Percentiles rank a stretch among this genome's conserved stretches.
Evolutionary conservation across 2,329 filamentous ascomycete genomes (phyloP).

Genomic region (Remersonia thermophila): DNA sequence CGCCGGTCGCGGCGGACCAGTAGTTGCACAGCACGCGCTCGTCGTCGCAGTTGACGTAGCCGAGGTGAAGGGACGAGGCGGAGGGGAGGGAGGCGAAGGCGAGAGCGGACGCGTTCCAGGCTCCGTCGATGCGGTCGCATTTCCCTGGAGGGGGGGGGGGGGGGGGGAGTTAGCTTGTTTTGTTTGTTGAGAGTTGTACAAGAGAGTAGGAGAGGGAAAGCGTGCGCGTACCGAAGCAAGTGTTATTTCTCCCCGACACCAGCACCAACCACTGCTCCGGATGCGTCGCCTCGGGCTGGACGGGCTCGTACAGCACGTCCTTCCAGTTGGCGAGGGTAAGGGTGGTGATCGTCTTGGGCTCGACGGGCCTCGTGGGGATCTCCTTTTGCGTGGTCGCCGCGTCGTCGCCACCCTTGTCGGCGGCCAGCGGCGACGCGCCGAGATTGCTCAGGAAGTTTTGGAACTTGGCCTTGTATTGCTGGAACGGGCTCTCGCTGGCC

Average conservation of each 20-base stretch:
- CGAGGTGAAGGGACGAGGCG: slow-evolving; percentile 50
- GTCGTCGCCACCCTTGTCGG: slow-evolving; percentile 23
- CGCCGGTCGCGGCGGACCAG: slow-evolving; percentile 54
- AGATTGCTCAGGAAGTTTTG: slow-evolving; percentile 52
- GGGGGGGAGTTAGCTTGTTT: no score
- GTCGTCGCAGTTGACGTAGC: slow-evolving; percentile 59
- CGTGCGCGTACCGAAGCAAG: slow-evolving; percentile 48
- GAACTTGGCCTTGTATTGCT: slow-evolving; percentile 51
- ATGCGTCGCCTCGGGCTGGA: slow-evolving; percentile 43
- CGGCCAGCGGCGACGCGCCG: slow-evolving; percentile 38
- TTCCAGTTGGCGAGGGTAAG: slow-evolving; percentile 62
- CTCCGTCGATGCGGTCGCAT: slow-evolving; percentile 51
- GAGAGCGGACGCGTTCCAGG: slow-evolving; percentile 53
- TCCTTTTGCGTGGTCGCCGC: slow-evolving; percentile 29
- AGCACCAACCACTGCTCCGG: slow-evolving; percentile 69
- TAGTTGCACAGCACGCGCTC: slow-evolving; percentile 63
- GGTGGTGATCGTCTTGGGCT: slow-evolving; percentile 34
- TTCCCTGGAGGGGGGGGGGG: slow-evolving; percentile 38
- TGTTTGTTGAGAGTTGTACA: neutral
- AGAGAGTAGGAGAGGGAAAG: no score
- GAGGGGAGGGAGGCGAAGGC: slow-evolving; percentile 46
- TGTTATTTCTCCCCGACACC: slow-evolving; percentile 64
- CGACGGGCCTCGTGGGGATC: slow-evolving; percentile 32
- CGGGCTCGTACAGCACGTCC: slow-evolving; percentile 49
- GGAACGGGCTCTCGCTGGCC: slow-evolving; percentile 38